Conservation (phyloP, 495 filamentous ascomycete species). For the Gamarada debralockiae region DNA sequence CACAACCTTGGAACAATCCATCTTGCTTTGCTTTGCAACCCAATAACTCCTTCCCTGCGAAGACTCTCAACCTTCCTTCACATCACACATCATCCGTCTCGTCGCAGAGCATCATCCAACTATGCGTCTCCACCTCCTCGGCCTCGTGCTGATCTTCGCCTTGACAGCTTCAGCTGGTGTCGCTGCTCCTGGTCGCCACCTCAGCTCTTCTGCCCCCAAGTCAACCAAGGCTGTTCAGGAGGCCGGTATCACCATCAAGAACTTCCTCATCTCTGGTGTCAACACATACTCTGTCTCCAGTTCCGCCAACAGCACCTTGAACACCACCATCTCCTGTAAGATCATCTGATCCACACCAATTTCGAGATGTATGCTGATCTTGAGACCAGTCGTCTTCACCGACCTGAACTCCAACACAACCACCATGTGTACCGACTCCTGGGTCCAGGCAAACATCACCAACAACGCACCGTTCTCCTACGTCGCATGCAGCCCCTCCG, state of each 20-base stretch:
- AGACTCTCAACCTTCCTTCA: too few relatives aligned
- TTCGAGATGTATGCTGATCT: background rate
- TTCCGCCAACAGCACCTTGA: background rate
- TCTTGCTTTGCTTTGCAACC: too few relatives aligned
- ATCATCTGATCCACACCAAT: background rate
- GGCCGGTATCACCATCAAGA: background rate
- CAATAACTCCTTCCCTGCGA: too few relatives aligned
- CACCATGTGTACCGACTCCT: constrained; percentile 6
- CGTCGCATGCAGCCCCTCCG: background rate
- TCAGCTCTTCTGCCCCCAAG: background rate
- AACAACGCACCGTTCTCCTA: constrained; percentile 6
- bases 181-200: background rate
- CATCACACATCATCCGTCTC: too few relatives aligned
- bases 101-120: background rate
- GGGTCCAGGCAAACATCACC: constrained; percentile 4
- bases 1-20: too few relatives aligned
- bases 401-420: constrained; percentile 21
- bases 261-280: background rate
- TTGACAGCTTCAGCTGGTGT: background rate
- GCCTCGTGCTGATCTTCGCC: background rate
- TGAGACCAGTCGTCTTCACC: constrained; percentile 9
- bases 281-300: background rate
- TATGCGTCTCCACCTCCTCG: constrained; percentile 5
- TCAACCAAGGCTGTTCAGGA: background rate
- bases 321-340: constrained; percentile 4